Evolutionary conservation across 2,329 filamentous ascomycete genomes (phyloP).

Genomic region (Neonectria punicea): DNA sequence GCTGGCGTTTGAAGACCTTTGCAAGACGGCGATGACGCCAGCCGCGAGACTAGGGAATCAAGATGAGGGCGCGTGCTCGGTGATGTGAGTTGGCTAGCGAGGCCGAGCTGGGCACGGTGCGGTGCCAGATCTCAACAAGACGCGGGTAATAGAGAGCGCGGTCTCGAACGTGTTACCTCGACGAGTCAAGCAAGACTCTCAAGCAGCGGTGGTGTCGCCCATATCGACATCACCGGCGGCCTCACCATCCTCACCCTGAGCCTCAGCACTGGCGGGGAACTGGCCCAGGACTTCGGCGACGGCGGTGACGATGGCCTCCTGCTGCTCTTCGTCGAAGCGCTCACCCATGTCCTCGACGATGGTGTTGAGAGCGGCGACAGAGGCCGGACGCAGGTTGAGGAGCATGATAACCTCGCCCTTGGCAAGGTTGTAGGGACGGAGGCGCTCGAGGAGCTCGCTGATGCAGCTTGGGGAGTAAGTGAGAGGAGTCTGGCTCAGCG

Average conservation of each 20-base stretch:
- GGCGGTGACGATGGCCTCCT: conserved; percentile 66
- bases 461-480: conserved; percentile 66
- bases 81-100: conserved; percentile 54
- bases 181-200: conserved; percentile 24
- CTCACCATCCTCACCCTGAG: conserved; percentile 43
- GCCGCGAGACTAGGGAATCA: conserved; percentile 60
- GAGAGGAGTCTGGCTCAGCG: conserved; percentile 64
- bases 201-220: conserved; percentile 48
- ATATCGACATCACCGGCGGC: conserved; percentile 51
- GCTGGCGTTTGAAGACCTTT: conserved; percentile 70
- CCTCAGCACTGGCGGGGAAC: conserved; percentile 50
- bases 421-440: conserved; percentile 68
- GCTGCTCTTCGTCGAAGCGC: conserved; percentile 68
- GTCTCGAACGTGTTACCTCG: background rate
- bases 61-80: conserved; percentile 64
- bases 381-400: conserved; percentile 71
- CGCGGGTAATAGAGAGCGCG: background rate
- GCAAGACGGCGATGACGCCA: conserved; percentile 63
- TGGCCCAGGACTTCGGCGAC: conserved; percentile 68
- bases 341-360: conserved; percentile 73
- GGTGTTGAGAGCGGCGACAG: conserved; percentile 67
- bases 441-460: conserved; percentile 61
- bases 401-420: conserved; percentile 78
- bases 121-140: background rate
- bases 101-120: background rate